A percentile compares a stretch with the other conserved stretches of the same genome.
These are phyloP conservation scores for Cryptococcus amylolentus DNA, from an alignment of 1,284 basidiomycete genomes.

Conservation along the genomic window DNA sequence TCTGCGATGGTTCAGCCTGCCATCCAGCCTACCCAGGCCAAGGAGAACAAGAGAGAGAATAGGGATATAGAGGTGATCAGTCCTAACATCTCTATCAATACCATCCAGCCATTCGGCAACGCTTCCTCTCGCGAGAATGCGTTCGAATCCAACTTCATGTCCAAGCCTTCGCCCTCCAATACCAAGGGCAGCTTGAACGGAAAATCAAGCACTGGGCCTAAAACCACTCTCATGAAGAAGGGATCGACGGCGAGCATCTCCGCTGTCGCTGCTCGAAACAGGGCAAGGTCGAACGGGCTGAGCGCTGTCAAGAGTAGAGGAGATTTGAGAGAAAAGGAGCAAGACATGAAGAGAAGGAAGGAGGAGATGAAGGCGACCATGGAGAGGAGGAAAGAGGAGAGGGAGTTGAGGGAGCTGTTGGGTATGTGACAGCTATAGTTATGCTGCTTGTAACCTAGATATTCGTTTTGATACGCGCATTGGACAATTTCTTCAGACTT, in stretches of 20 bases:
- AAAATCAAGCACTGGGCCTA: background rate
- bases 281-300: slow-evolving; percentile 17
- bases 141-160: slow-evolving; percentile 18
- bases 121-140: slow-evolving; percentile 29
- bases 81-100: background rate
- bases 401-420: slow-evolving; percentile 39
- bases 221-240: background rate
- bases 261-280: slow-evolving; percentile 7
- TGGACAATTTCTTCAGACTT: background rate
- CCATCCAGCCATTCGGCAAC: slow-evolving; percentile 28
- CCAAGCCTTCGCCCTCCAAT: slow-evolving; percentile 5
- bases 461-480: background rate
- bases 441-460: background rate
- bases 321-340: slow-evolving; percentile 20
- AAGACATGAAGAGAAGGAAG: slow-evolving; percentile 26
- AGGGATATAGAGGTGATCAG: background rate
- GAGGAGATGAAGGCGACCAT: slow-evolving; percentile 35
- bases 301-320: slow-evolving; percentile 28
- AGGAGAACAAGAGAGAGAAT: background rate
- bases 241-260: background rate
- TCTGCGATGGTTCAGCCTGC: background rate
- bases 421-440: background rate
- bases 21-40: background rate
- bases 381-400: slow-evolving; percentile 35
- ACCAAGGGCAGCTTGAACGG: background rate